These are phyloP conservation scores for Monosporascus sp. DNA, from an alignment of 2,329 filamentous ascomycete species.

Conservation along the genomic window DNA sequence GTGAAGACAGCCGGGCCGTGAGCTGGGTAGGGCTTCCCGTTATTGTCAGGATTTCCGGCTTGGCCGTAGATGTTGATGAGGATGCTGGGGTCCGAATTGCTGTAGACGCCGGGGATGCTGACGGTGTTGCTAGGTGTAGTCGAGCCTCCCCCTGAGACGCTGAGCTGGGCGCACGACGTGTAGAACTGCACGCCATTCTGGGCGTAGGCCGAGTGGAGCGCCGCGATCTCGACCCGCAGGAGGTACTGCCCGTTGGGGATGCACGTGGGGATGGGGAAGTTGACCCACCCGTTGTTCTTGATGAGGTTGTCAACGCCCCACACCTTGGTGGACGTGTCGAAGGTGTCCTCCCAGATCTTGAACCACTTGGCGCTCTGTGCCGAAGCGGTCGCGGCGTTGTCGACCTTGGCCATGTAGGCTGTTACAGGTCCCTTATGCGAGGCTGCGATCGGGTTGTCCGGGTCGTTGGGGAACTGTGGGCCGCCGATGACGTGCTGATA, in stretches of 20 bases:
- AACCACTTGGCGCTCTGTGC: constrained; percentile 43
- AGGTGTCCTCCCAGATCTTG: constrained; percentile 49
- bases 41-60: constrained; percentile 35
- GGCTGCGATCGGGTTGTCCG: constrained; percentile 48
- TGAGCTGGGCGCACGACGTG: constrained; percentile 38
- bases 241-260: constrained; percentile 51
- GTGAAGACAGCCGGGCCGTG: not conserved
- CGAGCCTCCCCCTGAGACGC: constrained; percentile 32
- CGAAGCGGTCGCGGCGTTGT: constrained; percentile 40
- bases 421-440: constrained; percentile 51
- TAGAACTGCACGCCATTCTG: constrained; percentile 37
- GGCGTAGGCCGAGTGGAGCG: constrained; percentile 43
- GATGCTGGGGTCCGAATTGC: constrained; percentile 38
- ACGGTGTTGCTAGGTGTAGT: constrained; percentile 33
- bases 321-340: constrained; percentile 34
- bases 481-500: constrained; percentile 52
- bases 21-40: constrained; percentile 31
- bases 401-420: constrained; percentile 48
- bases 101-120: constrained; percentile 41
- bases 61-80: constrained; percentile 42
- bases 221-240: constrained; percentile 48
- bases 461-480: constrained; percentile 42
- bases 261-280: constrained; percentile 44
- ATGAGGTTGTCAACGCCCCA: constrained; percentile 46
- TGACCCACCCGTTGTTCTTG: constrained; percentile 38